A percentile compares a stretch with the other conserved stretches of the same genome.
Conservation (phyloP, 2,329 filamentous ascomycete species). For the Didymellaceae sp. region DNA sequence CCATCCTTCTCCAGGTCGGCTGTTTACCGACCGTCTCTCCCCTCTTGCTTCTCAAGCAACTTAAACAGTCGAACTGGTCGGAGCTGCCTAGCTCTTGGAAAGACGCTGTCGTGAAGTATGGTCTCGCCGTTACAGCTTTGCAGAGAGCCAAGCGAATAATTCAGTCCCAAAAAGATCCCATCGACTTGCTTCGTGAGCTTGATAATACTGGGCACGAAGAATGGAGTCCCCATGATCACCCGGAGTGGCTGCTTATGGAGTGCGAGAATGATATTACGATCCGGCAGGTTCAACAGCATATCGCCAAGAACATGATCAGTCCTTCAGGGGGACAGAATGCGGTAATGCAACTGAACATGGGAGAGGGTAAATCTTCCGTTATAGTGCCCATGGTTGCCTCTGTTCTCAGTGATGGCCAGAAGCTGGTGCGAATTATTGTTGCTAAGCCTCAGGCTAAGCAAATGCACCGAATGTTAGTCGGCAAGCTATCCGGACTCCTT, state of each 20-base stretch:
- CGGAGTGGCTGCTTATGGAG: slow-evolving; percentile 70
- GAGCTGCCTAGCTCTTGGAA: neutral
- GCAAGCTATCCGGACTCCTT: slow-evolving; percentile 63
- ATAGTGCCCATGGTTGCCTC: slow-evolving; percentile 43
- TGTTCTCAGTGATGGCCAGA: neutral
- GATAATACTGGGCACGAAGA: slow-evolving; percentile 57
- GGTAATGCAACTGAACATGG: slow-evolving; percentile 47
- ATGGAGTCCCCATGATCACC: slow-evolving; percentile 60
- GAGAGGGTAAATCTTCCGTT: slow-evolving; percentile 41
- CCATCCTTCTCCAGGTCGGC: no score
- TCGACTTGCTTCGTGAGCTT: neutral
- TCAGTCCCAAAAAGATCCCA: neutral
- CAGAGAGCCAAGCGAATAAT: neutral
- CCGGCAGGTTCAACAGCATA: slow-evolving; percentile 63
- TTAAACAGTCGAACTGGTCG: neutral
- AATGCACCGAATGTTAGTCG: slow-evolving; percentile 63
- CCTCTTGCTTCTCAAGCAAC: neutral
- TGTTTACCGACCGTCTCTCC: no score
- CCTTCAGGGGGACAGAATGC: slow-evolving; percentile 30
- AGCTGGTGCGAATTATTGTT: slow-evolving; percentile 65
- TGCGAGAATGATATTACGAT: slow-evolving; percentile 69
- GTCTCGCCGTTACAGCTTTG: neutral
- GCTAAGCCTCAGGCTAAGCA: slow-evolving; percentile 67
- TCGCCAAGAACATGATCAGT: slow-evolving; percentile 63
- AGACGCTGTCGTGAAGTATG: neutral